Evolutionary conservation across 306 rosid genomes (phyloP), one percentile per base, ranked within the genome.

Genomic region (Dalbergia cochinchinensis): DNA sequence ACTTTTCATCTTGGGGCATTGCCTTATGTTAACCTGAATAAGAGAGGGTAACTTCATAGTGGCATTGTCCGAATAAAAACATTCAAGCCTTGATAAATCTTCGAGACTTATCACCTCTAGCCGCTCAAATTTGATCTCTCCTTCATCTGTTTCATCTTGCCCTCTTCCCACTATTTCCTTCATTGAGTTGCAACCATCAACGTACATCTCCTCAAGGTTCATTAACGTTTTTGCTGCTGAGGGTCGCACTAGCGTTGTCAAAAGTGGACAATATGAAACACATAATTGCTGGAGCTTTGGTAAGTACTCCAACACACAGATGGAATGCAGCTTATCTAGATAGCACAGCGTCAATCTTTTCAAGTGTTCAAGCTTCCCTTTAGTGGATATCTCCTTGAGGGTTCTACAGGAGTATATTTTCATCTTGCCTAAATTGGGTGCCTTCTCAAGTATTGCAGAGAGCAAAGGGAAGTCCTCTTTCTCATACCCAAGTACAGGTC

Each of bases 331-430:
- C 55, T 37, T 4, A 19, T 0, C 0, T 18, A 19, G 1, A 0
- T 0, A 0, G 0, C 0, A 0, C 33, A 73, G 8, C 0, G 0
- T 0, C 54, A 76, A 35, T 6, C 1, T 2, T 57, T 57, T 72
- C 13, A 72, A 35, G 11, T 16, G 18, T 11, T 15, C 18, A 57
- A 71, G 34, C 45, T 34, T 35, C 1, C 16, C 22, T 20, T 20
- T 1, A 37, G 37, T 4, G 65, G 16, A 72, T 35, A 55, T 55
- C 19, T 37, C 7, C 22, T 47, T 45, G 15, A 8, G 51, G 8
- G 0, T 2, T 16, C 11, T 1, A 3, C 0, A 0, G 7, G 1
- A 0, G 3, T 0, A 0, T 62, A 64, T 18, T 0, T 0, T 0
- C 45, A 72, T 31, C 1, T 2, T 2, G 14, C 53, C n/a, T 10